Evolutionary conservation across 1,284 basidiomycete species (phyloP).

Genomic region (Sanghuangporus baumii): DNA sequence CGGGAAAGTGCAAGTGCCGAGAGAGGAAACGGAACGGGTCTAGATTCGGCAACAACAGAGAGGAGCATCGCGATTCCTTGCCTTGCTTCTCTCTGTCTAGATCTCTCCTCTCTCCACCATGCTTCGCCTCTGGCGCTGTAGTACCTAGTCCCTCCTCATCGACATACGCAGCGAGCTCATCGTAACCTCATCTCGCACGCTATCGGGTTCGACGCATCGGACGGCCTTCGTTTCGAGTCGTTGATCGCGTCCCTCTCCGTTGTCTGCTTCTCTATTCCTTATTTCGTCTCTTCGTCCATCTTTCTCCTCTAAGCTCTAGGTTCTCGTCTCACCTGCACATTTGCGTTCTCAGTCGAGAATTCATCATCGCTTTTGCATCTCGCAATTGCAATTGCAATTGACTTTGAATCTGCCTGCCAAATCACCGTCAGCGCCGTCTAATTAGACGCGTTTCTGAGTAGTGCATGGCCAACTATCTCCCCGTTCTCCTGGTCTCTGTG

Average conservation of each 20-base stretch:
- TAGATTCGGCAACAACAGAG: background rate
- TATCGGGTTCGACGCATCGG: background rate
- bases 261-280: background rate
- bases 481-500: conserved; percentile 61
- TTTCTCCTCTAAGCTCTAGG: background rate
- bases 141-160: background rate
- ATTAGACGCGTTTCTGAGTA: background rate
- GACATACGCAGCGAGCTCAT: background rate
- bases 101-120: background rate
- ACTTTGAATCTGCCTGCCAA: background rate
- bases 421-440: background rate
- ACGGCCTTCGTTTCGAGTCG: background rate
- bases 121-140: background rate
- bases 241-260: background rate
- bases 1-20: background rate
- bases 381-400: background rate
- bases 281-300: background rate
- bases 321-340: background rate
- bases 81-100: background rate
- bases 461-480: conserved; percentile 62
- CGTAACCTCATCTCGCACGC: background rate
- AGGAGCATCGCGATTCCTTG: background rate
- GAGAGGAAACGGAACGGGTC: background rate
- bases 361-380: background rate
- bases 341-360: background rate